Evolutionary conservation across 768 basidiomycete genomes (phyloP).

Genomic region (Mycena kentingensis): DNA sequence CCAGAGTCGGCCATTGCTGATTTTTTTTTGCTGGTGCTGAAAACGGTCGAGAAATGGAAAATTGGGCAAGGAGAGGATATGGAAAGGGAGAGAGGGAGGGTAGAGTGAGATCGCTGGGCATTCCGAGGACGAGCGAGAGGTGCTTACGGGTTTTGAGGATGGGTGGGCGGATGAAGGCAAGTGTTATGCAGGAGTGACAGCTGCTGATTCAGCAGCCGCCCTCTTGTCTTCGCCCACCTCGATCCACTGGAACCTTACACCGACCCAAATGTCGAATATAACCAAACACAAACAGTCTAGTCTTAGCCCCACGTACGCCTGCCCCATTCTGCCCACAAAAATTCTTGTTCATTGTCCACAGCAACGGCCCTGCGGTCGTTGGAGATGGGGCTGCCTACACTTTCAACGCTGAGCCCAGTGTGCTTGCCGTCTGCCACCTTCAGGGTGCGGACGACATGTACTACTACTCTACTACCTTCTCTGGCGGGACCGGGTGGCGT

Average conservation of each 20-base stretch:
- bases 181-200: neutral
- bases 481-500: constrained; percentile 94
- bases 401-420: constrained; percentile 75
- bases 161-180: neutral
- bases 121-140: neutral
- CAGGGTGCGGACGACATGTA: constrained; percentile 82
- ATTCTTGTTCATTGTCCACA: constrained; percentile 35
- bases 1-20: constrained; percentile 90
- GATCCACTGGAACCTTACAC: constrained; percentile 75
- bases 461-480: constrained; percentile 92
- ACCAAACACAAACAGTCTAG: constrained; percentile 77
- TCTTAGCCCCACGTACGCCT: constrained; percentile 88
- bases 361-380: constrained; percentile 97
- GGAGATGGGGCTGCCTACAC: constrained; percentile 90
- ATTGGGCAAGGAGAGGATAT: neutral
- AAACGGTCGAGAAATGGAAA: constrained; percentile 38
- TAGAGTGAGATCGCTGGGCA: neutral
- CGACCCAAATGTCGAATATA: constrained; percentile 72
- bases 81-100: neutral
- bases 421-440: constrained; percentile 84
- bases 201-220: constrained; percentile 22
- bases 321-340: neutral
- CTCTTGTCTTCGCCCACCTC: constrained; percentile 25
- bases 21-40: constrained; percentile 36
- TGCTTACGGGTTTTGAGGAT: neutral